These are phyloP conservation scores for Xylaria sp. DNA, from an alignment of 2,329 filamentous ascomycete genomes.

Conservation along the genomic window DNA sequence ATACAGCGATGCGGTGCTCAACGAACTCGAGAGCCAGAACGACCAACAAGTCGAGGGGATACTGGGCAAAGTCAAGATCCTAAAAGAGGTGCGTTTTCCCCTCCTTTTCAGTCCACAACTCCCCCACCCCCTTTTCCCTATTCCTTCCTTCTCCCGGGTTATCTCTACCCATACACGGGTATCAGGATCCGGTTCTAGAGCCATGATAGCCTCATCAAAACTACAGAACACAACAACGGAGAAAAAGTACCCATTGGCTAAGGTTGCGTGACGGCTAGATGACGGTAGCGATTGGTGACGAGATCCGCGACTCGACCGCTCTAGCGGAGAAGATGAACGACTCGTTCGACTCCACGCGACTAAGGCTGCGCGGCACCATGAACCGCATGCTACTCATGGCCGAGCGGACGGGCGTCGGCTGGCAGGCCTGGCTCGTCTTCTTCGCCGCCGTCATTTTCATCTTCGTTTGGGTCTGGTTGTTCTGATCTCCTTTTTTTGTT, in stretches of 20 bases:
- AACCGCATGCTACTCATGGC: constrained; percentile 96
- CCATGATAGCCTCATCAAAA: not conserved
- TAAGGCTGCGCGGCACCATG: constrained; percentile 86
- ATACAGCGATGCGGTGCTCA: constrained; percentile 86
- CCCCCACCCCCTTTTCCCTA: not conserved
- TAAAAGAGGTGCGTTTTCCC: constrained; percentile 71
- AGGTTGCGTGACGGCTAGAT: constrained; percentile 49
- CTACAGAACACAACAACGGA: too few species aligned
- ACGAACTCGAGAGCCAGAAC: constrained; percentile 93
- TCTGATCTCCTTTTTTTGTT: constrained; percentile 39
- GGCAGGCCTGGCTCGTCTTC: constrained; percentile 90
- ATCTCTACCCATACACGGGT: not conserved
- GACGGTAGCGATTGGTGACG: constrained; percentile 87
- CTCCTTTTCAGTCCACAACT: not conserved
- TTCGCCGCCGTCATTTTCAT: constrained; percentile 76
- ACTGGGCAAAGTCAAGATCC: constrained; percentile 76
- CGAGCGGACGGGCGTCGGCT: constrained; percentile 85
- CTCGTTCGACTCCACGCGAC: constrained; percentile 77
- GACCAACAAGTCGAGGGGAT: constrained; percentile 87
- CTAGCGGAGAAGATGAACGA: constrained; percentile 96
- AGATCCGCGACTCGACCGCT: constrained; percentile 84
- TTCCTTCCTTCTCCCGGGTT: not conserved
- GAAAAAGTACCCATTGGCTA: not conserved
- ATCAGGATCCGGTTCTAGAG: not conserved
- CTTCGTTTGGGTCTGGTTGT: constrained; percentile 92